phyloP scores from a whole-genome alignment of 129 eudicot species.

The Ambrosia trifida region DNA sequence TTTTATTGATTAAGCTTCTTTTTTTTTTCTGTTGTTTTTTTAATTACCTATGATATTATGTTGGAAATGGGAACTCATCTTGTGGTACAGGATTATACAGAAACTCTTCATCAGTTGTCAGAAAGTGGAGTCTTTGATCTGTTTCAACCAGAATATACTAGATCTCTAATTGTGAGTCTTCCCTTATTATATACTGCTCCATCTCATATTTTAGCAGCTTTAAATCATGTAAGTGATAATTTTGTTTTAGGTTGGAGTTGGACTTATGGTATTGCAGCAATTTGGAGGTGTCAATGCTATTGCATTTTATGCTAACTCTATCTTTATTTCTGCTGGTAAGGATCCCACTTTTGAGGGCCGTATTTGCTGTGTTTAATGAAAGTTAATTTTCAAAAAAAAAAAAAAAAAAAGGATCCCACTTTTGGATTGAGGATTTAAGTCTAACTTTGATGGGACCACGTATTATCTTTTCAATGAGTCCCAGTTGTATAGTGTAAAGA shows the following conservation, averaged over 20 bases:
- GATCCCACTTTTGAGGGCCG: slow-evolving; percentile 14
- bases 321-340: slow-evolving; percentile 83
- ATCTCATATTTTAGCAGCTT: background rate
- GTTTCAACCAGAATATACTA: slow-evolving; percentile 73
- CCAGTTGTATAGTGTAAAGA: background rate
- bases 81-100: slow-evolving; percentile 70
- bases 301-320: slow-evolving; percentile 71
- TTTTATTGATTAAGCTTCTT: background rate
- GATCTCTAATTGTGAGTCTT: slow-evolving; percentile 64
- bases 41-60: background rate
- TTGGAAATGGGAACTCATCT: background rate
- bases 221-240: background rate
- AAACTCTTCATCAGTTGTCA: slow-evolving; percentile 53
- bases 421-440: background rate
- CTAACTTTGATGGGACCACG: background rate
- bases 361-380: too few species aligned
- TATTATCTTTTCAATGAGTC: slow-evolving; percentile 4
- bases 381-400: too few species aligned
- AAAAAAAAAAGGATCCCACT: slow-evolving; percentile 23
- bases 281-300: slow-evolving; percentile 87
- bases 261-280: slow-evolving; percentile 87
- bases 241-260: slow-evolving; percentile 68
- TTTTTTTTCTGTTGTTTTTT: background rate
- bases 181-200: background rate
- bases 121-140: slow-evolving; percentile 53